Percentiles rank a stretch among this genome's conserved stretches.
Conservation (phyloP, 164 flowering plant genomes). For the Warburgia ugandensis region DNA sequence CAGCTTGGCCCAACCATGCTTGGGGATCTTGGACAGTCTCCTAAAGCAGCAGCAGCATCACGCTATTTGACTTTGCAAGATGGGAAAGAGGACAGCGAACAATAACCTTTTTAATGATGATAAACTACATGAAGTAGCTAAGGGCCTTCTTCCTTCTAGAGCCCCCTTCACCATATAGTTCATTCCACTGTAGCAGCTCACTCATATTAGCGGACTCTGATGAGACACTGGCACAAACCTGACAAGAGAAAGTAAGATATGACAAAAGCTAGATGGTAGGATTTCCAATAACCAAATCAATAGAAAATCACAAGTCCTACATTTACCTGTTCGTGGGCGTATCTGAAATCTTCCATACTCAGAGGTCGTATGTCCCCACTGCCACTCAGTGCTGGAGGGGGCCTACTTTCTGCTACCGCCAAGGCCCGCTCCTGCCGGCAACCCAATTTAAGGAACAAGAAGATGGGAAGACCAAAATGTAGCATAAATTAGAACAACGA, state of each 20-base stretch:
- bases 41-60: no score
- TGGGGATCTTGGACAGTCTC: no score
- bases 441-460: no score
- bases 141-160: slow-evolving; percentile 73
- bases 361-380: slow-evolving; percentile 73
- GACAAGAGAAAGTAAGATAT: neutral
- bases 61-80: no score
- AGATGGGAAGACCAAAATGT: no score
- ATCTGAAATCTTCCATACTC: slow-evolving; percentile 69
- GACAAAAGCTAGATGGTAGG: no score
- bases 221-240: slow-evolving; percentile 98
- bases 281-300: no score
- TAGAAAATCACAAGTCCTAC: no score
- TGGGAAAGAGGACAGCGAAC: no score
- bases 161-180: slow-evolving; percentile 89
- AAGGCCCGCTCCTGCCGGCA: slow-evolving; percentile 54
- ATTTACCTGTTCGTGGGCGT: slow-evolving; percentile 88
- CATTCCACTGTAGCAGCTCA: slow-evolving; percentile 87
- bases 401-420: slow-evolving; percentile 68
- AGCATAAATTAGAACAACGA: no score
- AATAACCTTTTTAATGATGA: slow-evolving; percentile 11
- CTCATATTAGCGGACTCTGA: slow-evolving; percentile 83
- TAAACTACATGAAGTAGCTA: slow-evolving; percentile 77
- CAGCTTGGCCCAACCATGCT: no score
- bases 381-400: slow-evolving; percentile 67